Evolutionary conservation across 83 land plant genomes (phyloP), one percentile per base, ranked within the genome.

Genomic region (Picea abies): DNA sequence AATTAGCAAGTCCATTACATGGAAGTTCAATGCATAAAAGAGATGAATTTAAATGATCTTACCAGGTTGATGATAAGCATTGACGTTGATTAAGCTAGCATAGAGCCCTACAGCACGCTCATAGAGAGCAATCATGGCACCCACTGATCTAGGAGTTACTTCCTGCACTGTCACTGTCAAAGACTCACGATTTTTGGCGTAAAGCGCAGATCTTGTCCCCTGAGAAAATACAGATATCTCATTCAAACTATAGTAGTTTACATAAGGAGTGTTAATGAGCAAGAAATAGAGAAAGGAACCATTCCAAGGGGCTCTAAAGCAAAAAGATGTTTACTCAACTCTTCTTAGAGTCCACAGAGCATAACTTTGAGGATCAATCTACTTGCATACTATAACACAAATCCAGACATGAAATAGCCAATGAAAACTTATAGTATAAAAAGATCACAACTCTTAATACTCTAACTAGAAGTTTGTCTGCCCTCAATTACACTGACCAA

Each of bases 41-140:
- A 56, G 12, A 56, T 56, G 76, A 44, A 44, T 15, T 72, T 19
- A 6, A n/a, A 47, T 20, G 77, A 73, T 47, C 80, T 78, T 78
- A 97, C 99, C 99, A 70, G 99, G 99, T 82, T 97, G 98, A 86
- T 97, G 99, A 80, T 97, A 97, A 26, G 99, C 98, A 89, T 97
- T 97, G 60, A 97, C 91, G 85, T 97, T 97, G 63, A 97, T 84
- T 52, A 97, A 79, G 78, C 92, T 91, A 37, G 99, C 99, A 93
- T 97, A 97, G 22, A 97, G 83, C 47, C 99, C 99, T 63, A 97
- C 98, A 70, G 99, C 98, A 81, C 99, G 90, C 82, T 97, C 99
- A 87, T 97, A 97, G 20, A 97, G 92, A 20, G 99, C 99, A 47
- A 97, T 79, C 60, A 97, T 41, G 44, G 96, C 99, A 35, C 99